Evolutionary conservation across 2,329 filamentous ascomycete species (phyloP).

Genomic region (Nemania diffusa): DNA sequence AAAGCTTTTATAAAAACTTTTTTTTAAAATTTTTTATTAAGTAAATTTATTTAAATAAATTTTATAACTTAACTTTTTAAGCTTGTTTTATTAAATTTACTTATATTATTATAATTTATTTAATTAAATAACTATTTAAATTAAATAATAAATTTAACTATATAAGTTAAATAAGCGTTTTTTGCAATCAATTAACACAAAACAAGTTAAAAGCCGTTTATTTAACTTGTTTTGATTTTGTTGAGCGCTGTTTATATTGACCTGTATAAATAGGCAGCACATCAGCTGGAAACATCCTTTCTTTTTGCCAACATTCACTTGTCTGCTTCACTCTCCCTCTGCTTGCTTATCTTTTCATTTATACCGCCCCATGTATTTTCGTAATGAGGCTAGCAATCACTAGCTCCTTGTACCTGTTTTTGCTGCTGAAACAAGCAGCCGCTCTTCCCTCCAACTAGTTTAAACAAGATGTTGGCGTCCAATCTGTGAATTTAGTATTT

Average conservation of each 20-base stretch:
- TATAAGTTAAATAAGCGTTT: too few relatives aligned
- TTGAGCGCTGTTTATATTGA: constrained; percentile 17
- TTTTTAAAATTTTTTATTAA: too few relatives aligned
- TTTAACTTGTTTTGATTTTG: too few relatives aligned
- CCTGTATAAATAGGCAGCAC: constrained; percentile 11
- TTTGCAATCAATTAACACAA: too few relatives aligned
- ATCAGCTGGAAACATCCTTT: constrained; percentile 11
- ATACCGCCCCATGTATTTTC: constrained; percentile 13
- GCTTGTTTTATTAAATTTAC: too few relatives aligned
- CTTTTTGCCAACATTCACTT: constrained; percentile 17
- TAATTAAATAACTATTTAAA: too few relatives aligned
- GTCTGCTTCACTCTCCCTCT: constrained; percentile 15
- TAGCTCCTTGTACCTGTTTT: constrained; percentile 12
- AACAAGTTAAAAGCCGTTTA: too few relatives aligned
- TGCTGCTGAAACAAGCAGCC: constrained; percentile 12
- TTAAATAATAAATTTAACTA: too few relatives aligned
- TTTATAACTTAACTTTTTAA: too few relatives aligned
- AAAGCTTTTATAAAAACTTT: too few relatives aligned
- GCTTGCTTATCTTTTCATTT: constrained; percentile 18
- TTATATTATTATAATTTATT: too few relatives aligned
- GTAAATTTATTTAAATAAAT: too few relatives aligned
- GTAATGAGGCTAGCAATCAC: constrained; percentile 16
- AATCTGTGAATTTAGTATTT: constrained; percentile 19
- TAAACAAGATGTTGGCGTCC: constrained; percentile 15
- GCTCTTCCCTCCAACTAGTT: constrained; percentile 12